Percentiles rank a stretch among this genome's conserved stretches.
Conservation (phyloP, 176 grass and related monocot genomes). For the Dendrocalamus sinicus region DNA sequence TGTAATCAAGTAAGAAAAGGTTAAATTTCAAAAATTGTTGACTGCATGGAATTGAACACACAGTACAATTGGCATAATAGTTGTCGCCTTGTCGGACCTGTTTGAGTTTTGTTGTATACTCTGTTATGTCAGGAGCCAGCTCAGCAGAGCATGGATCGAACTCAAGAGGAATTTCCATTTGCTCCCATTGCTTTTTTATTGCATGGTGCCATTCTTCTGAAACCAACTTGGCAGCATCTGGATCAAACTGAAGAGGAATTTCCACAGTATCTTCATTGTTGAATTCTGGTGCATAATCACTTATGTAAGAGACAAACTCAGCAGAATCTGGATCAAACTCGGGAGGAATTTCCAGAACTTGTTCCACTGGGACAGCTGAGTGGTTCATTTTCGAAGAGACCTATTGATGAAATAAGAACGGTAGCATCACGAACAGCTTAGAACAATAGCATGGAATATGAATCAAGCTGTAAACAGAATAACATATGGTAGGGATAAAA, state of each 20-base stretch:
- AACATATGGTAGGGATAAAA: not conserved
- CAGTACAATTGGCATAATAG: not conserved
- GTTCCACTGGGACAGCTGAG: conserved; percentile 33
- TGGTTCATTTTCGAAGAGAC: conserved; percentile 43
- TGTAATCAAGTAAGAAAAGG: conserved; percentile 48
- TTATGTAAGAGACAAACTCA: conserved; percentile 65
- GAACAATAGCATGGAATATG: not conserved
- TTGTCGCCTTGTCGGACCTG: conserved; percentile 51
- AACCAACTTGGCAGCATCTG: conserved; percentile 47
- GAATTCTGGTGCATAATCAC: conserved; percentile 54
- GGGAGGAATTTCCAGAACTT: conserved; percentile 52
- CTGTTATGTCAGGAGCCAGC: conserved; percentile 61
- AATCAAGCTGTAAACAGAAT: not conserved
- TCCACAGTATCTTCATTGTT: conserved; percentile 34
- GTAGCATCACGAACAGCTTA: conserved; percentile 11
- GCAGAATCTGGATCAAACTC: conserved; percentile 65
- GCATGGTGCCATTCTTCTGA: conserved; percentile 38
- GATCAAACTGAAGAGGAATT: conserved; percentile 51
- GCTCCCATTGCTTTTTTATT: conserved; percentile 43
- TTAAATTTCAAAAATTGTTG: conserved; percentile 13
- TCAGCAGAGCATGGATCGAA: conserved; percentile 53
- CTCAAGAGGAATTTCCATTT: conserved; percentile 51
- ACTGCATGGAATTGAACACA: conserved; percentile 3
- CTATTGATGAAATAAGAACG: conserved; percentile 36
- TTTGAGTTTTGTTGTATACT: conserved; percentile 77